These are phyloP conservation scores for Raphanus hybrid DNA, from an alignment of 441 rosid genomes.

Conservation along the genomic window DNA sequence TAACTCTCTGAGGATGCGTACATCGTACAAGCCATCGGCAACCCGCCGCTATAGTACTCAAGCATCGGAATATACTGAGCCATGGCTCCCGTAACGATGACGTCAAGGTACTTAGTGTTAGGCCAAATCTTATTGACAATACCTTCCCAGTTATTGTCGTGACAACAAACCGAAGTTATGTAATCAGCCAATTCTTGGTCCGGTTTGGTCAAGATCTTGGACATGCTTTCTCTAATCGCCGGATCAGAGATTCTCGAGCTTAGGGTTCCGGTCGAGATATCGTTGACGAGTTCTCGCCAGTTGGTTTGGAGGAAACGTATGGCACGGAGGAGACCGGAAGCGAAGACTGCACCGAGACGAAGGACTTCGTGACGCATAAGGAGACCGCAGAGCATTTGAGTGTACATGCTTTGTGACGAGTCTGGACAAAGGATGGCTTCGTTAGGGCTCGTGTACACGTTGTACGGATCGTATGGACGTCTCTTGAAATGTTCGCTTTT, in stretches of 20 bases:
- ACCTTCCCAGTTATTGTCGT: no score
- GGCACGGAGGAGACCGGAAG: conserved; percentile 75
- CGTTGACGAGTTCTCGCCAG: no score
- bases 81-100: no score
- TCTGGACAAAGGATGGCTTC: conserved; percentile 69
- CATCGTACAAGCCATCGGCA: conserved; percentile 73
- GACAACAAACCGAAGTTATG: no score
- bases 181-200: no score
- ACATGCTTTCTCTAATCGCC: no score
- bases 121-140: no score
- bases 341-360: conserved; percentile 67
- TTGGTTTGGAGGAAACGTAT: conserved; percentile 56
- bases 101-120: no score
- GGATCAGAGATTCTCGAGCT: no score
- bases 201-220: no score
- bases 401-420: conserved; percentile 74
- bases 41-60: conserved; percentile 57
- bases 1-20: conserved; percentile 78
- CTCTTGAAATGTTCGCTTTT: conserved; percentile 51
- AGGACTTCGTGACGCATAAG: conserved; percentile 64
- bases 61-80: no score
- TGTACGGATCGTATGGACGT: conserved; percentile 64
- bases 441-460: conserved; percentile 69
- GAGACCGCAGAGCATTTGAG: conserved; percentile 75
- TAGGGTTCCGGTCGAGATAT: no score